phyloP scores from a whole-genome alignment of 495 filamentous ascomycete species.

The Daldinia childiae region DNA sequence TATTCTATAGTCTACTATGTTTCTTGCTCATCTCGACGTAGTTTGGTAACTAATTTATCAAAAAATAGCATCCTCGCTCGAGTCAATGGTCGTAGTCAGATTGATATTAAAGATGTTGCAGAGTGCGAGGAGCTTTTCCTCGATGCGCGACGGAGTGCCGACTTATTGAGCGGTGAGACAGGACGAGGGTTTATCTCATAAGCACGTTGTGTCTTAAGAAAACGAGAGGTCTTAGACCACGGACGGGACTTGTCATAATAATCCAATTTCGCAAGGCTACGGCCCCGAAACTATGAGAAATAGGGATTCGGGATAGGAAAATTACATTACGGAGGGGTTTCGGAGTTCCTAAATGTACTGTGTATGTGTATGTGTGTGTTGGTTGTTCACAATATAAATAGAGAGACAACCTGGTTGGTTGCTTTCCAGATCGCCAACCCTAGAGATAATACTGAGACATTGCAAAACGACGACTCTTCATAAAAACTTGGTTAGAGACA shows the following conservation, averaged over 20 bases:
- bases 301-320: slow-evolving; percentile 45
- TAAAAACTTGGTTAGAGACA: slow-evolving; percentile 29
- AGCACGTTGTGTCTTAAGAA: slow-evolving; percentile 34
- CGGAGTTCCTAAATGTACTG: slow-evolving; percentile 34
- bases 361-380: slow-evolving; percentile 31
- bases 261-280: slow-evolving; percentile 48
- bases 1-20: slow-evolving; percentile 9
- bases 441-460: slow-evolving; percentile 37
- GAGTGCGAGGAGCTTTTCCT: slow-evolving; percentile 92
- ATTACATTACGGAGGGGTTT: slow-evolving; percentile 43
- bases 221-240: slow-evolving; percentile 33
- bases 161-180: slow-evolving; percentile 70
- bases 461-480: slow-evolving; percentile 35
- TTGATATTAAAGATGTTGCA: slow-evolving; percentile 83
- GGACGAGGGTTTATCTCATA: slow-evolving; percentile 69
- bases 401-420: slow-evolving; percentile 36
- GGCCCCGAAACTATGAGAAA: slow-evolving; percentile 38
- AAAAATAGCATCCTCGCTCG: slow-evolving; percentile 61
- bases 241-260: slow-evolving; percentile 49
- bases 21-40: neutral
- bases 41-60: slow-evolving; percentile 5
- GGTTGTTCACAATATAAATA: slow-evolving; percentile 30
- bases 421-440: slow-evolving; percentile 29
- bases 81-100: slow-evolving; percentile 74
- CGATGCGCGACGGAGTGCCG: slow-evolving; percentile 85